These are phyloP conservation scores for Fusarium sp. DNA, from an alignment of 2,329 filamentous ascomycete genomes.

Conservation along the genomic window DNA sequence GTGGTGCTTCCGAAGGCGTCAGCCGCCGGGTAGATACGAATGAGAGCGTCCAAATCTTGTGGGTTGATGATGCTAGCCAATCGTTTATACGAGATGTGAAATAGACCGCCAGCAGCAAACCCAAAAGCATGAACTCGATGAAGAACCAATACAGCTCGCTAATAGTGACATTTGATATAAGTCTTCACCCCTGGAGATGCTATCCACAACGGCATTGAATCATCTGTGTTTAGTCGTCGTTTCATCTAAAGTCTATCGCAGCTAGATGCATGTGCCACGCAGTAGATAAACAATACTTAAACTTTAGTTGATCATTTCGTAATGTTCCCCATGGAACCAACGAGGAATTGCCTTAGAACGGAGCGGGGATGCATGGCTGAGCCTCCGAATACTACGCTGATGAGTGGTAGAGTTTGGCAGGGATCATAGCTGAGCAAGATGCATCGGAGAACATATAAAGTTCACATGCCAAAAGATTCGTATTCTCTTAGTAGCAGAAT, in stretches of 20 bases:
- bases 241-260: too few relatives aligned
- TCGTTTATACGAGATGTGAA: slow-evolving; percentile 10
- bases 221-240: too few relatives aligned
- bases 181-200: too few relatives aligned
- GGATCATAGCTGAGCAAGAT: not conserved
- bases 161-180: not conserved
- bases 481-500: too few relatives aligned
- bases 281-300: not conserved
- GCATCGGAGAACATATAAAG: too few relatives aligned
- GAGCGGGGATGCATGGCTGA: too few relatives aligned
- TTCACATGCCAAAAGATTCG: too few relatives aligned
- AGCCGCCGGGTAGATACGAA: slow-evolving; percentile 19
- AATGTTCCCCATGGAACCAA: slow-evolving; percentile 11
- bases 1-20: slow-evolving; percentile 2
- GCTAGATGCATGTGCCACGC: too few relatives aligned
- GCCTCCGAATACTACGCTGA: not conserved
- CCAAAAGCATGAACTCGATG: not conserved
- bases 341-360: slow-evolving; percentile 22
- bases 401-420: not conserved
- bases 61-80: slow-evolving; percentile 6
- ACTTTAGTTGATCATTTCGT: slow-evolving; percentile 4
- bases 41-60: slow-evolving; percentile 16
- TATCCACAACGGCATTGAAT: too few relatives aligned
- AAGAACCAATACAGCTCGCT: not conserved
- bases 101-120: not conserved